Evolutionary conservation across 1,284 basidiomycete genomes (phyloP).

Genomic region (Somion occarium): DNA sequence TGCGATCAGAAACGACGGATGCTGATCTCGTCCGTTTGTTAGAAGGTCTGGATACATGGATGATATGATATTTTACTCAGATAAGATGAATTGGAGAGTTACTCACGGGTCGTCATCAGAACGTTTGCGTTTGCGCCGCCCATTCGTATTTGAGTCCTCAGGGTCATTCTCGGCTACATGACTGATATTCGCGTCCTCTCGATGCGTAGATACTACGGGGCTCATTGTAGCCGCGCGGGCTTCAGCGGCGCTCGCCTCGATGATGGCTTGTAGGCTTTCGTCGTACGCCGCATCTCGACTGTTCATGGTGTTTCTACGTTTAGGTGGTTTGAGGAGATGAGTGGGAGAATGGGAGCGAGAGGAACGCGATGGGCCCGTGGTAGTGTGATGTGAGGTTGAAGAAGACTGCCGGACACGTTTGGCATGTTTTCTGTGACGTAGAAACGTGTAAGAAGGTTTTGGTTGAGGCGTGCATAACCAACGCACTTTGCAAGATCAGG

Average conservation of each 20-base stretch:
- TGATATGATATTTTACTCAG: conserved; percentile 4
- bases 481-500: conserved; percentile 70
- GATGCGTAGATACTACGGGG: background rate
- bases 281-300: conserved; percentile 93
- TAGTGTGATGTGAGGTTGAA: conserved; percentile 38
- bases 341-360: conserved; percentile 76
- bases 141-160: conserved; percentile 30
- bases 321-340: conserved; percentile 55
- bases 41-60: conserved; percentile 34
- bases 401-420: conserved; percentile 63
- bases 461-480: conserved; percentile 9
- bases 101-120: conserved; percentile 66
- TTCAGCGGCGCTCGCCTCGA: conserved; percentile 58
- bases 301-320: conserved; percentile 96
- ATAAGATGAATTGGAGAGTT: conserved; percentile 13
- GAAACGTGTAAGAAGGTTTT: conserved; percentile 9
- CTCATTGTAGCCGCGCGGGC: conserved; percentile 25
- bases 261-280: conserved; percentile 72
- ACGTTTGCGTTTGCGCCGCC: conserved; percentile 71
- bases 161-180: conserved; percentile 34
- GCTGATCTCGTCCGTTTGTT: conserved; percentile 70
- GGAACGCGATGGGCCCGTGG: conserved; percentile 41
- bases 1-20: conserved; percentile 60
- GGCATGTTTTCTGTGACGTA: conserved; percentile 48
- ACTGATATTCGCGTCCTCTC: conserved; percentile 13